Conservation (phyloP, 176 grass and related monocot genomes). For the Carex myosuroides region DNA sequence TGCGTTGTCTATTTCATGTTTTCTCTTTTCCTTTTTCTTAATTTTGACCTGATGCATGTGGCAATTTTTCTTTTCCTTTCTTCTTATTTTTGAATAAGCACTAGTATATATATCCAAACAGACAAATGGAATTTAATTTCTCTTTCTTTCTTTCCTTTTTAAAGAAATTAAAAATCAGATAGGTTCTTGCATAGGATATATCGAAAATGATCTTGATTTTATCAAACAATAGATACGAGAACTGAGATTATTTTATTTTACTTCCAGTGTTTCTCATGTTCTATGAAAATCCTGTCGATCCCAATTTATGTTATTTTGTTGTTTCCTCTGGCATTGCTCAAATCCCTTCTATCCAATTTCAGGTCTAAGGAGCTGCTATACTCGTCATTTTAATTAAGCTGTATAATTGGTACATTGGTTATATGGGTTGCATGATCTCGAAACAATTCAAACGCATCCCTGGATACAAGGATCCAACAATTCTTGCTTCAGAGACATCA, state of each 20-base stretch:
- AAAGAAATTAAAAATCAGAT: too few relatives aligned
- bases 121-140: neutral
- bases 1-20: neutral
- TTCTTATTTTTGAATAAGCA: neutral
- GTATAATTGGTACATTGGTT: neutral
- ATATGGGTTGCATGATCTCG: conserved; percentile 51
- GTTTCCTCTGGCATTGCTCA: neutral
- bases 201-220: neutral
- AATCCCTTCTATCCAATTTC: neutral
- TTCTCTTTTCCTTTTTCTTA: neutral
- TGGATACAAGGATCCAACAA: conserved; percentile 37
- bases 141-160: too few relatives aligned
- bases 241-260: neutral
- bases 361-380: neutral
- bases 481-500: conserved; percentile 52
- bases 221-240: neutral
- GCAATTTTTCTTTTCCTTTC: neutral
- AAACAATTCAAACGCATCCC: conserved; percentile 33
- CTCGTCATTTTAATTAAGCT: neutral
- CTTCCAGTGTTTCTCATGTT: neutral
- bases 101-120: neutral
- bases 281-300: neutral
- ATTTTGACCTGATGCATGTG: neutral
- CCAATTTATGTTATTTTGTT: neutral
- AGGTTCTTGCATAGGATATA: neutral